These are phyloP conservation scores for Kluyveromyces siamensis DNA, from an alignment of 805 yeast genomes.

Conservation along the genomic window DNA sequence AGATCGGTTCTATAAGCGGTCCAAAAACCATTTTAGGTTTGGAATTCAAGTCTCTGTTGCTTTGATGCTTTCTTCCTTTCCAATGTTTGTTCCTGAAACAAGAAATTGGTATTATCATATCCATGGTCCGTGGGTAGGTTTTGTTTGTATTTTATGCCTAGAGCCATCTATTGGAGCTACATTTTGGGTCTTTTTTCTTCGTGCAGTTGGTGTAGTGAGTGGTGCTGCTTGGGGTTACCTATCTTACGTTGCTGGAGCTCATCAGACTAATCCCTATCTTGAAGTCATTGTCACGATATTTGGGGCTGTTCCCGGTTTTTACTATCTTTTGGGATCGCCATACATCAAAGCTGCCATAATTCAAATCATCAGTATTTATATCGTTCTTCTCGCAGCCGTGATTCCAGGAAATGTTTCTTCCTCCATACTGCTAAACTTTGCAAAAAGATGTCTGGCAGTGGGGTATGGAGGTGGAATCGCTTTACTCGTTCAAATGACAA, in stretches of 20 bases:
- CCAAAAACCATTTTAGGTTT: conserved; percentile 33
- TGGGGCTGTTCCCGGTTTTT: conserved; percentile 40
- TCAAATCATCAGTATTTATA: conserved; percentile 37
- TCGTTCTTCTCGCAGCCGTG: conserved; percentile 38
- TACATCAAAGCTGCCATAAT: conserved; percentile 44
- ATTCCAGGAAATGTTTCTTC: conserved; percentile 31
- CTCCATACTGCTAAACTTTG: conserved; percentile 36
- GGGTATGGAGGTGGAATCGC: conserved; percentile 43
- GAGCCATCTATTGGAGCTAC: conserved; percentile 47
- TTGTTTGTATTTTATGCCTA: conserved; percentile 39
- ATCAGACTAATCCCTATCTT: conserved; percentile 33
- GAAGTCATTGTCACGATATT: conserved; percentile 35
- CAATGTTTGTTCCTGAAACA: conserved; percentile 39
- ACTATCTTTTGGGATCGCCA: conserved; percentile 36
- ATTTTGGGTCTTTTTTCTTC: conserved; percentile 36
- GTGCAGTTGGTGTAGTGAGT: conserved; percentile 38
- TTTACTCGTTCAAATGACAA: conserved; percentile 33
- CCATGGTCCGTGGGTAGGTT: conserved; percentile 46
- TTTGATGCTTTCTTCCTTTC: conserved; percentile 39
- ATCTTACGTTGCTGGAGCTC: conserved; percentile 36
- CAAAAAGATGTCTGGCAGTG: conserved; percentile 42
- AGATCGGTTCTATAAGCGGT: conserved; percentile 13
- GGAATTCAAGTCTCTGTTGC: conserved; percentile 40
- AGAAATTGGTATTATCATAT: conserved; percentile 41
- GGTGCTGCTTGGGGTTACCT: conserved; percentile 45